These are phyloP conservation scores for Botryotinia globosa DNA, from an alignment of 2,329 filamentous ascomycete genomes.

Conservation along the genomic window DNA sequence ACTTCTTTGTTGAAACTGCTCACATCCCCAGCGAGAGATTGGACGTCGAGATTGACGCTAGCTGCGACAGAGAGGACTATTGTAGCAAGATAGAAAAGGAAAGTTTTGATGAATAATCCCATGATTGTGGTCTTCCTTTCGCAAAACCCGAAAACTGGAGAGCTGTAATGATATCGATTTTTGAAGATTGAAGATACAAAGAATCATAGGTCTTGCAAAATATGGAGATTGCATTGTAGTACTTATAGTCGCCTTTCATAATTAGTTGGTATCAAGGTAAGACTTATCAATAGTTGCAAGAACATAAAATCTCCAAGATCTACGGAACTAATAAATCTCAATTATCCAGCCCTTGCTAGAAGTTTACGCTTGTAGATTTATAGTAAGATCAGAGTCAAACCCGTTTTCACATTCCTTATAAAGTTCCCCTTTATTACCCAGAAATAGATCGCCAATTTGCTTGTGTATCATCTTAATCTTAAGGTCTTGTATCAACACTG, in stretches of 20 bases:
- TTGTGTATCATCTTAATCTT: background rate
- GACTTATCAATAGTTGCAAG: background rate
- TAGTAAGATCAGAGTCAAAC: background rate
- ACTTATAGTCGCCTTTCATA: background rate
- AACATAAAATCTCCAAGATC: background rate
- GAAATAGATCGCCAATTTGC: background rate
- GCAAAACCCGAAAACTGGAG: background rate
- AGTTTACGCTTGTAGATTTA: background rate
- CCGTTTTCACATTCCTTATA: background rate
- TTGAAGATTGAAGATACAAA: background rate
- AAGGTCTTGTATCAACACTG: background rate
- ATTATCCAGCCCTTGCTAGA: background rate
- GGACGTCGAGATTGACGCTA: background rate
- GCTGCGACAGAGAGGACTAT: background rate
- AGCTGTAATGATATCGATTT: background rate
- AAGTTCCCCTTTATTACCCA: background rate
- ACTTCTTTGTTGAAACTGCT: background rate
- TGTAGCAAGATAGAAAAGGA: background rate
- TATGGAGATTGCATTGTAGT: background rate
- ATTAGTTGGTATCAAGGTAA: background rate
- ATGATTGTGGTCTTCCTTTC: background rate
- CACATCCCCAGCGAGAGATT: background rate
- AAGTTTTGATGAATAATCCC: background rate
- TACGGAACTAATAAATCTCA: background rate
- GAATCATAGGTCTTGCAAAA: background rate